Evolutionary conservation across 345 rosid genomes (phyloP), one percentile per base, ranked within the genome.

Genomic region (Mallotus nudiflorus): DNA sequence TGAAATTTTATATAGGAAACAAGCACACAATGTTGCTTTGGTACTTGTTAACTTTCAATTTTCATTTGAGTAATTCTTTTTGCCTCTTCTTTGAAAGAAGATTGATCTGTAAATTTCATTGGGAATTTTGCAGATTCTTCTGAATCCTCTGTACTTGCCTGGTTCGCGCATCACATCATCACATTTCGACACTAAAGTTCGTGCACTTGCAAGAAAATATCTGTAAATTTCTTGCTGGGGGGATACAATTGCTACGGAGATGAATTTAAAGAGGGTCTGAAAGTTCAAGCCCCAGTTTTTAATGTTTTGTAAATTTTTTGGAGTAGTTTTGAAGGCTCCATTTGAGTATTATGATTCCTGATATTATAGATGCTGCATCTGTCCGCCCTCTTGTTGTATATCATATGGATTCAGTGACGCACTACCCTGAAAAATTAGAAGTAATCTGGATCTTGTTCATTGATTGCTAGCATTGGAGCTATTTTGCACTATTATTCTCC

Each of bases 141-240:
- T 89, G 55, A 96, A 96, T 76, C 99, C 97, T 0, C 87, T 91
- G 31, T 96, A 91, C 75, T 75, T 96, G 77, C 98, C 97, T 0
- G 97, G 99, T 60, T 92, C 98, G 72, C 91, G 96, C 76, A 87
- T 96, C 7, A 65, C 95, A 27, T 89, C 96, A 16, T 80, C 98
- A 24, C 96, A 92, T 85, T 96, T 96, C 22, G 96, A 92, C 77
- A 91, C 98, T 24, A 89, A 96, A 82, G 96, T 92, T 19, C 95
- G 97, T 1, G 93, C 92, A 0, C 97, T 91, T 58, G 99, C 98
- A 55, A 92, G 98, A 74, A 96, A 96, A 70, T 88, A 92, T 76
- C 78, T 91, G 4, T 95, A 86, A 83, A 67, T 28, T 51, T 69
- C 35, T 33, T 1, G 11, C 0, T 6, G 25, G 4, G n/a, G 6